These are phyloP conservation scores for Candida adriatica DNA, from an alignment of 805 yeast genomes.

Conservation along the genomic window DNA sequence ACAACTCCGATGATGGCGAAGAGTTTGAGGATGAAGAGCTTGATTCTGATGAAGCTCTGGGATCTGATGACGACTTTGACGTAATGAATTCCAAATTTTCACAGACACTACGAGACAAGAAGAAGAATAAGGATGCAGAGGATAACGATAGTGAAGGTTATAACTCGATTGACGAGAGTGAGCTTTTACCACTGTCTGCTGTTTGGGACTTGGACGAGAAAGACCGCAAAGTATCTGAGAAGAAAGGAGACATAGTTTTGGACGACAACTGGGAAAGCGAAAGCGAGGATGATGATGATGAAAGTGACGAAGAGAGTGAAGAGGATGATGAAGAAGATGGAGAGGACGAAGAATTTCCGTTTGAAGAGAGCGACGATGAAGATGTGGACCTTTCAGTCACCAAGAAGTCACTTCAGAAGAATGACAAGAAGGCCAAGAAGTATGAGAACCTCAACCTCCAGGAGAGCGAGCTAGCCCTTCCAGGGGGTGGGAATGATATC, in stretches of 20 bases:
- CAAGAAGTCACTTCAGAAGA: constrained; percentile 29
- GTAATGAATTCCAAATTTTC: constrained; percentile 59
- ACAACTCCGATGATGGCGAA: constrained; percentile 20
- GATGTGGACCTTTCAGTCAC: constrained; percentile 50
- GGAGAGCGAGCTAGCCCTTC: constrained; percentile 67
- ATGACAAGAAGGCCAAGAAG: constrained; percentile 38
- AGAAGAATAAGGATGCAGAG: constrained; percentile 28
- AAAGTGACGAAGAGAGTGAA: constrained; percentile 21
- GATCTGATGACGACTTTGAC: constrained; percentile 71
- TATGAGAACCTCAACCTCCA: constrained; percentile 45
- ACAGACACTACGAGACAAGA: constrained; percentile 57
- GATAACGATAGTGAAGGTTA: constrained; percentile 41
- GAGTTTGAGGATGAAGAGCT: constrained; percentile 57
- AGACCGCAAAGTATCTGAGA: constrained; percentile 29
- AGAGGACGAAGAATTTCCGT: constrained; percentile 32
- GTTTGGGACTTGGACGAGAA: constrained; percentile 81
- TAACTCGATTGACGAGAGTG: constrained; percentile 68
- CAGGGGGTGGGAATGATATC: constrained; percentile 52
- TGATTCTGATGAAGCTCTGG: constrained; percentile 85
- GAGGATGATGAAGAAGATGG: constrained; percentile 20
- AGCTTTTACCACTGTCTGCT: constrained; percentile 72
- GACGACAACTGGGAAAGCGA: constrained; percentile 18
- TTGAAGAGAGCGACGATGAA: constrained; percentile 35
- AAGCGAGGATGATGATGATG: constrained; percentile 21
- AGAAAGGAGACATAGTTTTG: constrained; percentile 15